Evolutionary conservation across 768 basidiomycete genomes (phyloP), one percentile per base, ranked within the genome.

Genomic region (Pholiota conissans): DNA sequence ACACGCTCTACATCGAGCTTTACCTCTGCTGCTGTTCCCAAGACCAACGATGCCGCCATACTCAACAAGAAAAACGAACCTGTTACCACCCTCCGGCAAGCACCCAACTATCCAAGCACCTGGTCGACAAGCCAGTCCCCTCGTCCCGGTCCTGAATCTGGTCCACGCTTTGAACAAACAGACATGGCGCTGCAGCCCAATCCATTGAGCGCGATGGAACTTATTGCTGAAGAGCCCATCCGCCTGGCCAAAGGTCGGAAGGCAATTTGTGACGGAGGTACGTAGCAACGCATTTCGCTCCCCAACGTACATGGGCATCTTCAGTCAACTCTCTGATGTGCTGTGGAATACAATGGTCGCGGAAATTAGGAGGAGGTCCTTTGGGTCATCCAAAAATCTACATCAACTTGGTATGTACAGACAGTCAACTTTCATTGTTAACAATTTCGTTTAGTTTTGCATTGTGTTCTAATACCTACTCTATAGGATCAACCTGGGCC

Each of bases 301-400:
- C 46, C 42, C 26, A 30, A 45, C 32, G 40, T 42, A 54, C 30
- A 14, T 39, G 29, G 40, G 32, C 40, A 47, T 52, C 50, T 14
- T 53, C 29, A 34, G 22, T 39, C 26, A 50, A 40, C 32, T 55
- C 35, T 13, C 59, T 65, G 54, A 63, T 57, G 53, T 55, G 34
- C 3, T 50, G 27, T 46, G 39, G 29, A 56, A 51, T n/a, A 40
- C 5, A 49, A 49, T 18, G 18, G 28, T 49, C 13, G 40, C 55
- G 55, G 58, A 55, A 59, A 56, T 55, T 69, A 98, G 96, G 96
- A 74, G 89, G 87, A 69, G 97, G 96, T 10, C 84, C 97, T 40
- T 82, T 99, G 27, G 97, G 97, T 22, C 97, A 99, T 70, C 97
- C 97, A 5, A 95, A 94, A 78, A 86, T 98, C 59, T 98, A 84